Evolutionary conservation across 192 early-diverging fungal species (phyloP).

Genomic region (Entomortierella lignicola): DNA sequence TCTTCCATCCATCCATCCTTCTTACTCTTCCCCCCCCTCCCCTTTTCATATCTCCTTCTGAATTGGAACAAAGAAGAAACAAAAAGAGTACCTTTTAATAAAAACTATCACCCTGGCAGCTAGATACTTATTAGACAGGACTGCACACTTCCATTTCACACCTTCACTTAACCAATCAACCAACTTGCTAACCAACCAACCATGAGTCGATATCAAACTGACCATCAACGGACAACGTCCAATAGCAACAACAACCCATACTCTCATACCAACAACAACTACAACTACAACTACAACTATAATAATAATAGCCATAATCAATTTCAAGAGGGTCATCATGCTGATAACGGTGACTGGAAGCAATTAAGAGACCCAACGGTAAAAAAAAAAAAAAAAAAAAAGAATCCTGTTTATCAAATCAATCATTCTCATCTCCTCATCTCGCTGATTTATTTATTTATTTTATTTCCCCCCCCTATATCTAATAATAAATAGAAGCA

Average conservation of each 20-base stretch:
- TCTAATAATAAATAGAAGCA: slow-evolving; percentile 32
- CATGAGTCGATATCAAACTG: slow-evolving; percentile 3
- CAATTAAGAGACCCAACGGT: slow-evolving; percentile 30
- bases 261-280: neutral
- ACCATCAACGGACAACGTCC: neutral
- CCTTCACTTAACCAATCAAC: neutral
- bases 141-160: neutral
- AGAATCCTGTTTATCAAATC: no score
- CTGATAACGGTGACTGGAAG: slow-evolving; percentile 31
- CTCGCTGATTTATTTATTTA: neutral
- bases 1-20: neutral
- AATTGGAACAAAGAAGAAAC: no score
- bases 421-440: neutral
- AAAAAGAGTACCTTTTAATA: no score
- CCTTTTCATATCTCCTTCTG: no score
- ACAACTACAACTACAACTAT: neutral
- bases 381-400: no score
- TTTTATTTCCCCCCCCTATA: no score
- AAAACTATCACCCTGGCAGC: neutral
- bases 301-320: slow-evolving; percentile 4
- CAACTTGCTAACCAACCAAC: no score
- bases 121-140: slow-evolving; percentile 1
- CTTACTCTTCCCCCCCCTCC: neutral
- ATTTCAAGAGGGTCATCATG: slow-evolving; percentile 35
- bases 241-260: neutral